Evolutionary conservation across 1,139 yeast genomes (phyloP).

Genomic region (Debaryomyces nepalensis): DNA sequence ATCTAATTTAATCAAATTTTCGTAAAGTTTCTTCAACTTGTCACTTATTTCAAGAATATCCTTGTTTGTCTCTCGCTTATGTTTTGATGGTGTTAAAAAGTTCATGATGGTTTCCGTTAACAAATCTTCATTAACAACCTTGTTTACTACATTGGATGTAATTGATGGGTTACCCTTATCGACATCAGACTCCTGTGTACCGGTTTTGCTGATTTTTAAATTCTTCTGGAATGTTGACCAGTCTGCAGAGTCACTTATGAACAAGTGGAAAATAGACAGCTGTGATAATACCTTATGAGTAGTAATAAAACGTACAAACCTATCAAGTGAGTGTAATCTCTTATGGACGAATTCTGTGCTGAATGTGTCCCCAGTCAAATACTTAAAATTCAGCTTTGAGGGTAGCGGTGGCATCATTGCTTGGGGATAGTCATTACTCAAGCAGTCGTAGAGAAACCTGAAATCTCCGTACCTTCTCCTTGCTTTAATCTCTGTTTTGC

Average conservation of each 20-base stretch:
- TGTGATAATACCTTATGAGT: conserved; percentile 73
- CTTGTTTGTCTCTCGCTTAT: conserved; percentile 68
- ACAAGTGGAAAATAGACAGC: conserved; percentile 74
- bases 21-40: conserved; percentile 80
- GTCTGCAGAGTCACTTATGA: conserved; percentile 74
- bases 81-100: conserved; percentile 78
- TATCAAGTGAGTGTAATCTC: conserved; percentile 79
- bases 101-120: conserved; percentile 89
- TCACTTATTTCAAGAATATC: conserved; percentile 86
- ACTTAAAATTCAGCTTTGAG: conserved; percentile 87
- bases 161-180: conserved; percentile 24
- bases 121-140: conserved; percentile 60
- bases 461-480: conserved; percentile 86
- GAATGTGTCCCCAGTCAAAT: conserved; percentile 92
- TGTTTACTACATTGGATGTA: conserved; percentile 38
- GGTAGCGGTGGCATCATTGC: conserved; percentile 92
- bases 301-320: conserved; percentile 74
- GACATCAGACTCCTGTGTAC: conserved; percentile 23
- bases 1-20: conserved; percentile 78
- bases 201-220: conserved; percentile 47
- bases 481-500: conserved; percentile 52
- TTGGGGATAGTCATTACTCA: conserved; percentile 80
- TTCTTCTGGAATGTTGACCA: conserved; percentile 82
- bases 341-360: conserved; percentile 79
- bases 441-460: conserved; percentile 72